phyloP scores from a whole-genome alignment of 805 yeast genomes.

The Lipomyces yamanashiensis region DNA sequence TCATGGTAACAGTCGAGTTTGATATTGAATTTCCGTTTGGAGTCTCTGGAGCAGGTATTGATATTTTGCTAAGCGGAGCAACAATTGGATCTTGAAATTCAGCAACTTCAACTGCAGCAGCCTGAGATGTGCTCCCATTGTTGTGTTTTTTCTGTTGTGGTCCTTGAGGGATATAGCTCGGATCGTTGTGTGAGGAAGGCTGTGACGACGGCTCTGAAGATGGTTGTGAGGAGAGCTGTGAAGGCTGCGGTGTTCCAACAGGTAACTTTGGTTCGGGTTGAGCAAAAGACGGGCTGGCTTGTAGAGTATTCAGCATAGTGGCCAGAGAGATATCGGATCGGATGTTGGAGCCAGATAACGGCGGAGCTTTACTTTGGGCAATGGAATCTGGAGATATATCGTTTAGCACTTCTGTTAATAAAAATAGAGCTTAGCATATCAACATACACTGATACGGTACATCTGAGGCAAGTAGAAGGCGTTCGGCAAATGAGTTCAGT shows the following conservation, averaged over 20 bases:
- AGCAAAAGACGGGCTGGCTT: background rate
- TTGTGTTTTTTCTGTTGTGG: background rate
- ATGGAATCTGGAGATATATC: background rate
- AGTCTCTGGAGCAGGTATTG: background rate
- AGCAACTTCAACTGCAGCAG: background rate
- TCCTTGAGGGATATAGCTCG: background rate
- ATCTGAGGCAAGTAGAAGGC: constrained; percentile 19
- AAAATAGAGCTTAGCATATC: background rate
- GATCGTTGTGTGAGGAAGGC: background rate
- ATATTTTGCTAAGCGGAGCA: background rate
- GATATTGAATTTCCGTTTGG: background rate
- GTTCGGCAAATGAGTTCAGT: constrained; percentile 19
- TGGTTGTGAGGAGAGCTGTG: background rate
- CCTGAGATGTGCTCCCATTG: background rate
- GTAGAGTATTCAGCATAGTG: constrained; percentile 12
- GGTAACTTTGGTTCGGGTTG: background rate
- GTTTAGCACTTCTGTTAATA: background rate
- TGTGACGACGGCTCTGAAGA: background rate
- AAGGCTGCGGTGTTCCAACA: background rate
- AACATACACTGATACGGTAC: constrained; percentile 24
- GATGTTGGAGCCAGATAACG: background rate
- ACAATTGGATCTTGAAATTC: background rate
- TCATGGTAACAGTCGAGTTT: background rate
- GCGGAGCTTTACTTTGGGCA: constrained; percentile 4
- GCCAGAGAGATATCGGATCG: constrained; percentile 8